Evolutionary conservation across 2,329 filamentous ascomycete genomes (phyloP), one percentile per base, ranked within the genome.

Genomic region (Clarireedia homoeocarpa): DNA sequence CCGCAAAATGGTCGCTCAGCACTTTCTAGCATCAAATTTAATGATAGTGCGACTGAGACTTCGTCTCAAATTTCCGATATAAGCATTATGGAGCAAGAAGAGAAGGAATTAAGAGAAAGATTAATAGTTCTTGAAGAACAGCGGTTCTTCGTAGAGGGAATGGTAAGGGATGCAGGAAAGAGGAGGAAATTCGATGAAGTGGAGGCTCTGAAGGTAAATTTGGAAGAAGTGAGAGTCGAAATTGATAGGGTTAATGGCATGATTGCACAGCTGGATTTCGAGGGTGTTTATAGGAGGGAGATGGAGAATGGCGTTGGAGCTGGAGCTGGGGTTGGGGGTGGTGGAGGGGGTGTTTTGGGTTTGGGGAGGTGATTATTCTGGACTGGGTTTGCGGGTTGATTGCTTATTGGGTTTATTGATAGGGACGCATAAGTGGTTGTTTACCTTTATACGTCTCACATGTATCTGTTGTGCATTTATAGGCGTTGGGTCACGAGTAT

Each of bases 41-140:
- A 79, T 59, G 72, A 80, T 38, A 44, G 26, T 3, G 14, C n/a
- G 4, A 72, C 75, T 5, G 71, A 75, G 14, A 75, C 75, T 10
- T 72, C 70, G 2, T 79, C 75, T 57, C 74, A 70, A 42, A 73
- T 77, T 51, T 83, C 80, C 61, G 79, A 79, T 62, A 79, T 78
- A 57, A 80, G 77, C 59, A 76, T 77, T 2, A 73, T 88, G 58
- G 85, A 88, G 68, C 77, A 77, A 0, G 84, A 88, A 67, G 85
- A 88, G 67, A 87, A 86, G 64, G 75, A 82, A n/a, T 70, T 88
- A 1, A 77, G 82, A 26, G 84, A 88, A 60, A 73, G 81, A 9
- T 67, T 89, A 10, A 88, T 88, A 40, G 79, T 89, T 2, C 72
- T 89, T 0, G 85, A 89, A 66, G 85, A 89, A 66, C 85, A 89